Evolutionary conservation across 176 grass and related monocot genomes (phyloP).

Genomic region (Juncus inflexus): DNA sequence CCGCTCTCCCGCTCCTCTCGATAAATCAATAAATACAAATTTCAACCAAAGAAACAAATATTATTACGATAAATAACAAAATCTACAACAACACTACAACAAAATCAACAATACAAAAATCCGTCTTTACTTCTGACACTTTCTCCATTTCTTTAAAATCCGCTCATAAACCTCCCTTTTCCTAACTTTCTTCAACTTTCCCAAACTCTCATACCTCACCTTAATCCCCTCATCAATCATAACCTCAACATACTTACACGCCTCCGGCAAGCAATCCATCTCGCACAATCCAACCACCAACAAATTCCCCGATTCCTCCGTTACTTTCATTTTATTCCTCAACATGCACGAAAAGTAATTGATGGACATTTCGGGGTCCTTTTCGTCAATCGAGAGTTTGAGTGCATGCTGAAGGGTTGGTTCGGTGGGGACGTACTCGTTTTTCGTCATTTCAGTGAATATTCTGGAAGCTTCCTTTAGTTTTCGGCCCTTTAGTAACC

Average conservation of each 20-base stretch:
- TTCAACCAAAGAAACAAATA: no score
- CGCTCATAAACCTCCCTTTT: constrained; percentile 54
- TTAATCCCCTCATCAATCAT: constrained; percentile 83
- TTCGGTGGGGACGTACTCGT: constrained; percentile 48
- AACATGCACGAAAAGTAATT: constrained; percentile 78
- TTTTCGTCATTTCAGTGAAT: constrained; percentile 88
- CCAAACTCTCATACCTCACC: constrained; percentile 53
- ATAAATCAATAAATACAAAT: not conserved
- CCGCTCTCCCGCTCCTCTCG: not conserved
- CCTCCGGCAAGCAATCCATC: constrained; percentile 61
- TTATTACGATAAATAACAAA: no score
- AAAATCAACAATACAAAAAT: not conserved
- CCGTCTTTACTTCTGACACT: constrained; percentile 30
- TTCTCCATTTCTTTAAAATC: constrained; percentile 75
- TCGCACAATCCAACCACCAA: constrained; percentile 47
- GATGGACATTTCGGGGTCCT: constrained; percentile 45
- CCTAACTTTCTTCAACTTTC: constrained; percentile 62
- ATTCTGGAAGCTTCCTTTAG: constrained; percentile 43
- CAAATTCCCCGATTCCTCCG: constrained; percentile 71
- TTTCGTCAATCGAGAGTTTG: constrained; percentile 44
- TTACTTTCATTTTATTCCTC: constrained; percentile 40
- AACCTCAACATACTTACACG: constrained; percentile 84
- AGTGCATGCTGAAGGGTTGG: constrained; percentile 45
- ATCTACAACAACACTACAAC: not conserved
- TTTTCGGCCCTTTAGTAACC: constrained; percentile 51